Evolutionary conservation across 176 grass and related monocot species (phyloP).

Genomic region (Olyra latifolia): DNA sequence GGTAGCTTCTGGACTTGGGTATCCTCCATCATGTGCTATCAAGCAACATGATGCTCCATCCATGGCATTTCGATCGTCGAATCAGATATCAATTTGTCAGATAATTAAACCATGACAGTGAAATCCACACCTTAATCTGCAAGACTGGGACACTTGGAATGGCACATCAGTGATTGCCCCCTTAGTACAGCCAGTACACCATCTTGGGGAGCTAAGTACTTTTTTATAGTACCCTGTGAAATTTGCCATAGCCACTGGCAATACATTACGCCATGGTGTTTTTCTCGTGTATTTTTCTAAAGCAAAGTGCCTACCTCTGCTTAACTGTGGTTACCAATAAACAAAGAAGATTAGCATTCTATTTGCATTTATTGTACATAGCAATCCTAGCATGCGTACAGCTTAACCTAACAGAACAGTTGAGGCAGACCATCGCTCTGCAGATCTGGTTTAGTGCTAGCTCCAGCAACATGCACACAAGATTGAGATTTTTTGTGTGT

Average conservation of each 20-base stretch:
- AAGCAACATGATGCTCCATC: background rate
- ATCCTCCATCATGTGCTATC: background rate
- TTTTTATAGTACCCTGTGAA: conserved; percentile 1
- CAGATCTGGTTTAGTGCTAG: conserved; percentile 5
- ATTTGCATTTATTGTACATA: background rate
- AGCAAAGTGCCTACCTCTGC: background rate
- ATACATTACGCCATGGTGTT: background rate
- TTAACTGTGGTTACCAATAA: background rate
- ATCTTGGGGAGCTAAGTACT: background rate
- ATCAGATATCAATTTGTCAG: background rate
- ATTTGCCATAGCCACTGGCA: background rate
- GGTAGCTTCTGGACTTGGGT: background rate
- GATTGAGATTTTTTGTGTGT: conserved; percentile 13
- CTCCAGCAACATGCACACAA: background rate
- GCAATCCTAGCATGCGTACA: background rate
- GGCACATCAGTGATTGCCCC: background rate
- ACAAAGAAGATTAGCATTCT: background rate
- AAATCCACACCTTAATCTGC: background rate
- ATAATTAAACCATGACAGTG: background rate
- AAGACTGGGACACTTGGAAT: background rate
- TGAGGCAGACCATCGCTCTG: conserved; percentile 19
- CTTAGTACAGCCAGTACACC: background rate
- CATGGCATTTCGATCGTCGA: background rate
- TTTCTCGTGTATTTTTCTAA: conserved; percentile 8
- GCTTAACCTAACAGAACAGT: background rate